Evolutionary conservation across 2,329 filamentous ascomycete genomes (phyloP), one percentile per base, ranked within the genome.

Genomic region (Fusarium sp.): DNA sequence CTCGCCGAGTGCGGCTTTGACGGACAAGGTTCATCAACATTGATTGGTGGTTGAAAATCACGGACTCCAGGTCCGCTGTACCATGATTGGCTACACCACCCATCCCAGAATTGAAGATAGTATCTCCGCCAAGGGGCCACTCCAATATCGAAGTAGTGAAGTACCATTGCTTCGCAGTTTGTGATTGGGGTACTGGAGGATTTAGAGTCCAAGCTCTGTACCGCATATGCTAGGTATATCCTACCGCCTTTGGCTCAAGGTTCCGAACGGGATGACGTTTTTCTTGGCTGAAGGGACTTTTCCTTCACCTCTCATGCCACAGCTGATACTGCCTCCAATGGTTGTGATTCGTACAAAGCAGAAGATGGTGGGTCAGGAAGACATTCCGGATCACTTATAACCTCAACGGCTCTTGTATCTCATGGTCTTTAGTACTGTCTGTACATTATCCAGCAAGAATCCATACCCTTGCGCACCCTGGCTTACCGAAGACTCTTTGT

Each of bases 241-340:
- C 32, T 39, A 30, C 26, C 42, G 5, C 5, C 8, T 50, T 14
- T 59, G 39, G 54, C n/a, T 41, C 7, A 48, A 50, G 18, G 17
- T n/a, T 15, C 24, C 38, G 4, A 17, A 55, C 58, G 47, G 62
- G 26, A 69, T 74, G 63, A 74, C 71, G 51, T 71, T 39, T 3
- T 38, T 15, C 7, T 20, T 8, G 17, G 22, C 30, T 14, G 14
- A 42, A 12, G 32, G 53, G 28, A 12, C 20, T 45, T 36, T 50
- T 12, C 4, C 10, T 2, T 32, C 11, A 20, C 18, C 30, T 51
- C 15, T 4, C 15, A 22, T 54, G n/a, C 10, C 15, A 28, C 20
- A n/a, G 18, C 6, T 36, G 14, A 39, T 44, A 9, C 9, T 44
- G 10, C 8, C 24, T 28, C 26, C 26, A 50, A 50, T 35, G 11